Conservation (phyloP, 139 green algal genomes). For the Micromonas pusilla region DNA sequence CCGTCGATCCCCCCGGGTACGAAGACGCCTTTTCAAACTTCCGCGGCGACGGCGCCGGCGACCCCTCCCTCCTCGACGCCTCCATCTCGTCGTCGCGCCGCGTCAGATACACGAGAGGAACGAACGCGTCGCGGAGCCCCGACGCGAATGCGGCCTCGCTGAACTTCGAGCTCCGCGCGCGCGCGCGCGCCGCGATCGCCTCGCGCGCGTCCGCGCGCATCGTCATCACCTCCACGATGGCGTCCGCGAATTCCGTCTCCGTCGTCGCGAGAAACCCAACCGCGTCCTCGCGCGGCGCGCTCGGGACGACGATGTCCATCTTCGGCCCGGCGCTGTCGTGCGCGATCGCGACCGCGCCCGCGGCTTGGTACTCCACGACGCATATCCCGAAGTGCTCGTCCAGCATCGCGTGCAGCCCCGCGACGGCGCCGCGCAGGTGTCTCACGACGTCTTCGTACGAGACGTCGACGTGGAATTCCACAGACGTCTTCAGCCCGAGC, state of each 20-base stretch:
- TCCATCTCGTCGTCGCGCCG: no score
- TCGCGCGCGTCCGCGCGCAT: background rate
- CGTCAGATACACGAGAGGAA: no score
- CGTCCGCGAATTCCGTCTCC: background rate
- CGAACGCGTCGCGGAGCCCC: slow-evolving; percentile 1
- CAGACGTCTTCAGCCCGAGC: background rate
- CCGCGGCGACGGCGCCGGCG: no score
- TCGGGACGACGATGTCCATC: slow-evolving; percentile 36
- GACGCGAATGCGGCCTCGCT: background rate
- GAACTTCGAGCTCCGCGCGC: background rate
- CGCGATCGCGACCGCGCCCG: slow-evolving; percentile 77
- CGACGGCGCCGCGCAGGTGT: slow-evolving; percentile 71
- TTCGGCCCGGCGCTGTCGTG: slow-evolving; percentile 66
- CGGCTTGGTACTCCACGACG: slow-evolving; percentile 97
- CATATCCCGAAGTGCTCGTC: slow-evolving; percentile 99
- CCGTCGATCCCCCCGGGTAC: no score
- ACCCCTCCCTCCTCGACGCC: no score
- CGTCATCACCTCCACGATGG: background rate
- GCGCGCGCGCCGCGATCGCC: background rate
- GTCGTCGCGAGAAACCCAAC: slow-evolving; percentile 5
- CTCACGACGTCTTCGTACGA: slow-evolving; percentile 55
- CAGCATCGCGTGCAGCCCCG: slow-evolving; percentile 89
- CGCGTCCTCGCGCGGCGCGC: background rate
- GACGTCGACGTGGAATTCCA: slow-evolving; percentile 64
- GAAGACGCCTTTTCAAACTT: no score